phyloP scores from a whole-genome alignment of 2,329 filamentous ascomycete species.

The Atkinsonella texensis region DNA sequence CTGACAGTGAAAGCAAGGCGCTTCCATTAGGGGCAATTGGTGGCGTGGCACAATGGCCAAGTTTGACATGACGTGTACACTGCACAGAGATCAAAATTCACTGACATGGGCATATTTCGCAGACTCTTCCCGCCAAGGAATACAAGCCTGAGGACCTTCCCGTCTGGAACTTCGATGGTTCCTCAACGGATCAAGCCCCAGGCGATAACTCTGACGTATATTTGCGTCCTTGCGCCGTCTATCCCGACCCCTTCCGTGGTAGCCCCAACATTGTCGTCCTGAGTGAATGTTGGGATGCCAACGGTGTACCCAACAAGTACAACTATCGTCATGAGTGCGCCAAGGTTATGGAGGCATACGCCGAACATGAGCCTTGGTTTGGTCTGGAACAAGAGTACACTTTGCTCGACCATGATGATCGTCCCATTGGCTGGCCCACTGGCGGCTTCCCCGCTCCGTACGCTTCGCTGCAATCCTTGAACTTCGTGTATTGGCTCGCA shows the following conservation, averaged over 20 bases:
- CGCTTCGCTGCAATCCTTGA: conserved; percentile 3
- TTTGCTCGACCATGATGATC: conserved; percentile 61
- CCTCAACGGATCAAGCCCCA: conserved; percentile 81
- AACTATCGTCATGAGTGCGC: conserved; percentile 91
- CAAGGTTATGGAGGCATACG: conserved; percentile 81
- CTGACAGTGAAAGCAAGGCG: too few relatives aligned
- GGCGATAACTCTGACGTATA: conserved; percentile 97
- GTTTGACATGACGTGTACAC: neutral
- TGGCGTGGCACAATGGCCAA: neutral
- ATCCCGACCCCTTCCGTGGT: conserved; percentile 81
- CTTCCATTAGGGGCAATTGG: too few relatives aligned
- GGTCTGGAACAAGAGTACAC: conserved; percentile 97
- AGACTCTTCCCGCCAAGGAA: conserved; percentile 39
- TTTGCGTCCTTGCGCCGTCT: conserved; percentile 80
- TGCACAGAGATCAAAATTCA: neutral
- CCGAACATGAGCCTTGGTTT: conserved; percentile 84
- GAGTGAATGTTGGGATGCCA: conserved; percentile 85
- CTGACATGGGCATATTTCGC: neutral
- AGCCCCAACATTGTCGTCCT: conserved; percentile 90
- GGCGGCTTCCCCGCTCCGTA: conserved; percentile 75
- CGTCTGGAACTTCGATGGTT: conserved; percentile 55
- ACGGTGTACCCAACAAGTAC: conserved; percentile 95
- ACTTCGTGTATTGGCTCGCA: neutral
- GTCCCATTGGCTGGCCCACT: conserved; percentile 64
- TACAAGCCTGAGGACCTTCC: conserved; percentile 41